Evolutionary conservation across 2,329 filamentous ascomycete genomes (phyloP), one percentile per base, ranked within the genome.

Genomic region (Trichoderma lentiforme): DNA sequence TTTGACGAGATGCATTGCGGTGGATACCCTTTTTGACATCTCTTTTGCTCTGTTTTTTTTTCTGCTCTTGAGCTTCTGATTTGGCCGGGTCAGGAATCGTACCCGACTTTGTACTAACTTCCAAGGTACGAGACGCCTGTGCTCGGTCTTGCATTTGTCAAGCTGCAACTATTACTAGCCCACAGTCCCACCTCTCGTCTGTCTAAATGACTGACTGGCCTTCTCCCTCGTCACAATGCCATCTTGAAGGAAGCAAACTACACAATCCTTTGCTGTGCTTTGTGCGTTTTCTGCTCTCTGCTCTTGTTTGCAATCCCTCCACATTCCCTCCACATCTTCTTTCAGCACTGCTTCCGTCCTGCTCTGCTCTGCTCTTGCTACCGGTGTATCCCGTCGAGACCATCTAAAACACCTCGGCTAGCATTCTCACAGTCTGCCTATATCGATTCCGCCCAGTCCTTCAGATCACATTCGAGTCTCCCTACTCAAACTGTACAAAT

Each of bases 1-100:
- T 69, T 69, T 69, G 30, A n/a, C 67, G 57, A 51, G 39, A 15
- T 34, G 63, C 32, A 34, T 24, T 18, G 30, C n/a, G 39, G 56
- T 70, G 57, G 53, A 62, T 18, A 43, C 56, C 28, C 34, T 57
- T 67, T 61, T 70, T 51, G 67, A 70, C 67, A 62, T 70, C 9
- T 58, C 32, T 62, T 47, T 70, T 26, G 11, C 26, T 70, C 18
- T 70, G 39, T 62, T 62, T 4, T 34, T 21, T 56, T 28, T n/a
- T 6, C 47, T n/a, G 24, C 28, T 57, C 64, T 18, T 30, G 53
- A 21, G 65, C 56, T 68, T 68, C 26, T 58, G 47, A 30, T 57
- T 62, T 36, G 58, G 34, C 60, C 57, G 30, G n/a, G 28, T 21
- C 21, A 21, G 47, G 47, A 24, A 53, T 53, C n/a, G 21, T 21